phyloP scores from a whole-genome alignment of 441 rosid species.

The California macrophylla region DNA sequence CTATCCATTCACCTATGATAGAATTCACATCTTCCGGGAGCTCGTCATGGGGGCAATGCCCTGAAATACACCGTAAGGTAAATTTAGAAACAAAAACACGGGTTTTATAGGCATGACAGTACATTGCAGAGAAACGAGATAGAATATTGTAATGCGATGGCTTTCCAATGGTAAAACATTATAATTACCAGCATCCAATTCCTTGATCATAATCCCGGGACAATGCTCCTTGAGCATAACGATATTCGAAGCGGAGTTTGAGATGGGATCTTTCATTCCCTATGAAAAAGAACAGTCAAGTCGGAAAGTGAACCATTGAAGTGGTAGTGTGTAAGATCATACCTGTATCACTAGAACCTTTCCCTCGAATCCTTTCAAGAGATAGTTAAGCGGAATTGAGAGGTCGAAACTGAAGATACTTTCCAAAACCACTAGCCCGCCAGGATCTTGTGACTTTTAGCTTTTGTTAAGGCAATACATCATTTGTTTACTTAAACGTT shows the following conservation, averaged over 20 bases:
- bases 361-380: slow-evolving; percentile 45
- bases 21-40: slow-evolving; percentile 55
- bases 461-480: slow-evolving; percentile 35
- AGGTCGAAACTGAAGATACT: slow-evolving; percentile 71
- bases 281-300: slow-evolving; percentile 15
- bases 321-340: neutral
- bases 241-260: slow-evolving; percentile 52
- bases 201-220: slow-evolving; percentile 33
- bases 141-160: neutral
- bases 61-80: slow-evolving; percentile 27
- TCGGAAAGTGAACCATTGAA: neutral
- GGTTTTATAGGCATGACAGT: neutral
- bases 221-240: slow-evolving; percentile 52
- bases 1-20: slow-evolving; percentile 52
- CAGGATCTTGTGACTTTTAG: slow-evolving; percentile 70
- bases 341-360: slow-evolving; percentile 69
- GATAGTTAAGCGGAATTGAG: slow-evolving; percentile 70
- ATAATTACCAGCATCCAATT: slow-evolving; percentile 61
- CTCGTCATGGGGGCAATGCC: slow-evolving; percentile 94
- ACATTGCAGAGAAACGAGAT: neutral
- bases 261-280: slow-evolving; percentile 83
- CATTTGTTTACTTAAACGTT: neutral
- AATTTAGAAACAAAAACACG: neutral
- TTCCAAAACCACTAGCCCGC: slow-evolving; percentile 62
- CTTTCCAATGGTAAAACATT: neutral